These are phyloP conservation scores for Vigna angularis DNA, from an alignment of 306 rosid species.

Conservation along the genomic window DNA sequence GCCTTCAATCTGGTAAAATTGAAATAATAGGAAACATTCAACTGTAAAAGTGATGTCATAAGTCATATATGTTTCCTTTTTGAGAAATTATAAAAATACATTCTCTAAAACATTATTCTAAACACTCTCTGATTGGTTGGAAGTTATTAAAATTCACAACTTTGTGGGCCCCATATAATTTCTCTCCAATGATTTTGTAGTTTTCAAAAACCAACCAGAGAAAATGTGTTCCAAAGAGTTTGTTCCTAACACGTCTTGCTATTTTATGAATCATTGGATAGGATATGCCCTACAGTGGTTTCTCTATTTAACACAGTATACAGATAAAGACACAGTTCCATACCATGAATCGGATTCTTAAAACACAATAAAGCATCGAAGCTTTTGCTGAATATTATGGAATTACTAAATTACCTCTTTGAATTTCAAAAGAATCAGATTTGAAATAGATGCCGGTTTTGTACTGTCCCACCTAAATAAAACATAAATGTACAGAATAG, in stretches of 20 bases:
- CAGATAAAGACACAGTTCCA: background rate
- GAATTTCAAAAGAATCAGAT: conserved; percentile 84
- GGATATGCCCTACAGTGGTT: background rate
- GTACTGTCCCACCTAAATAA: conserved; percentile 77
- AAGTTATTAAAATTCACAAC: too few relatives aligned
- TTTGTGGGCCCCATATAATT: too few relatives aligned
- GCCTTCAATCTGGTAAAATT: conserved; percentile 2
- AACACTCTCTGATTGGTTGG: too few relatives aligned
- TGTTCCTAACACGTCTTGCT: too few relatives aligned
- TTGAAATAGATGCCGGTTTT: conserved; percentile 80
- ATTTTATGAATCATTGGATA: too few relatives aligned
- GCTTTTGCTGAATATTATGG: conserved; percentile 27
- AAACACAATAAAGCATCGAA: conserved; percentile 32
- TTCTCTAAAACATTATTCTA: too few relatives aligned
- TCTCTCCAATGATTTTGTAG: too few relatives aligned
- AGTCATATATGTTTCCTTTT: background rate
- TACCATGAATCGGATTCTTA: conserved; percentile 20
- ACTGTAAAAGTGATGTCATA: background rate
- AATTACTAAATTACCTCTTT: conserved; percentile 66
- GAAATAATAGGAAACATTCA: conserved; percentile 3
- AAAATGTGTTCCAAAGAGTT: too few relatives aligned
- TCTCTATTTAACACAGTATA: background rate
- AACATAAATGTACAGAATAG: conserved; percentile 14
- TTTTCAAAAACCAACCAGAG: too few relatives aligned
- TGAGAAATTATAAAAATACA: too few relatives aligned